Conservation (phyloP, 2,329 filamentous ascomycete species). For the Cercospora zeae-maydis region DNA sequence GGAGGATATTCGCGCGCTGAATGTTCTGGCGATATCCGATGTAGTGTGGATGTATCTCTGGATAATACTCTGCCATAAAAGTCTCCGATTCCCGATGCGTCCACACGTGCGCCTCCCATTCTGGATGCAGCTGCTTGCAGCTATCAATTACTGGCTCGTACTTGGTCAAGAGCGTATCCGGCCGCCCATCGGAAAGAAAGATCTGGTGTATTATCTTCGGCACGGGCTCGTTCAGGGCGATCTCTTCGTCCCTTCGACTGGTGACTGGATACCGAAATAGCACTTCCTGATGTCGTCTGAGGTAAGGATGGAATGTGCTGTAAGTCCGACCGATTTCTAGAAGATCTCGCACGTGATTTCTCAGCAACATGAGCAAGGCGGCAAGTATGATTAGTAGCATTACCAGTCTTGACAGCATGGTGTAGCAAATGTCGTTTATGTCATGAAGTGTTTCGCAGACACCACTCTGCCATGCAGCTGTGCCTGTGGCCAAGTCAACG, state of each 20-base stretch:
- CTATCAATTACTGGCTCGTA: constrained; percentile 24
- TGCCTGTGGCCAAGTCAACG: background rate
- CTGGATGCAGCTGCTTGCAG: constrained; percentile 26
- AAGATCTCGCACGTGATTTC: constrained; percentile 26
- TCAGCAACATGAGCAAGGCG: constrained; percentile 6
- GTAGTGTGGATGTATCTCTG: constrained; percentile 27
- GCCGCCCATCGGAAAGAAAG: constrained; percentile 22
- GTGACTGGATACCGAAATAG: constrained; percentile 21
- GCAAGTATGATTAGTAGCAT: constrained; percentile 4
- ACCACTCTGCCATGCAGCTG: background rate
- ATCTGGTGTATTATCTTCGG: constrained; percentile 32
- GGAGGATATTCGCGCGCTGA: constrained; percentile 32
- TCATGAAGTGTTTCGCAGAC: background rate
- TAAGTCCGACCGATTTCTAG: constrained; percentile 27
- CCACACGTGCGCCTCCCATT: constrained; percentile 29
- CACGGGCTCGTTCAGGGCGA: constrained; percentile 11
- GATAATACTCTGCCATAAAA: constrained; percentile 29
- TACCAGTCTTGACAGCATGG: constrained; percentile 16
- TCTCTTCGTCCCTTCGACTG: background rate
- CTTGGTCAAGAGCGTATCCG: constrained; percentile 20
- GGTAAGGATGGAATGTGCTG: constrained; percentile 22
- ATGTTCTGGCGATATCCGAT: constrained; percentile 28
- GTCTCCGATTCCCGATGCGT: constrained; percentile 23
- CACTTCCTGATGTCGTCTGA: constrained; percentile 20
- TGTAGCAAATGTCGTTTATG: background rate